phyloP scores from a whole-genome alignment of 2,329 filamentous ascomycete species.

The Bipolaris cookei region DNA sequence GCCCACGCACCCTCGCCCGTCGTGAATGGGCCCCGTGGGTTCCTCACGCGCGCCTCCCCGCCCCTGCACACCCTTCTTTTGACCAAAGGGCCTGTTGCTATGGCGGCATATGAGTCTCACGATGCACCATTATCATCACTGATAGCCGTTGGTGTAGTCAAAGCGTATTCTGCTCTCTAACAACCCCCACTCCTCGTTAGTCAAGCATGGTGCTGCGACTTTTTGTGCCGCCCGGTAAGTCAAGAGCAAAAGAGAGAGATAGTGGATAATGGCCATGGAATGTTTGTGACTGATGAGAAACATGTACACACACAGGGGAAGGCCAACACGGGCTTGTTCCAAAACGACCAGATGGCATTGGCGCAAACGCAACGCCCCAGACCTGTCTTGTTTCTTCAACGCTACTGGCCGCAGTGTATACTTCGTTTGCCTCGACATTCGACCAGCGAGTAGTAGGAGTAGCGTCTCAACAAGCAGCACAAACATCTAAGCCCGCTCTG shows the following conservation, averaged over 20 bases:
- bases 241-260: not conserved
- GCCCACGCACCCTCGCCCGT: constrained; percentile 13
- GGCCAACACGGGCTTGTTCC: constrained; percentile 35
- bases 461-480: constrained; percentile 9
- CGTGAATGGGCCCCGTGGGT: constrained; percentile 18
- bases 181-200: no score
- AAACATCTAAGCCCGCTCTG: constrained; percentile 20
- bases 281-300: not conserved
- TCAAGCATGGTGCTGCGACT: constrained; percentile 35
- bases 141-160: not conserved
- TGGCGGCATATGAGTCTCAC: constrained; percentile 14
- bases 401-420: constrained; percentile 34
- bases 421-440: constrained; percentile 28
- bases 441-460: constrained; percentile 21
- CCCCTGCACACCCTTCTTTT: constrained; percentile 11
- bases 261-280: not conserved
- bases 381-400: constrained; percentile 36
- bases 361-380: constrained; percentile 39
- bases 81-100: not conserved
- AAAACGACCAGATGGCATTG: constrained; percentile 34
- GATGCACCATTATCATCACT: not conserved
- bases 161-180: not conserved
- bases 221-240: constrained; percentile 38
- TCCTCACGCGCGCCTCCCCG: constrained; percentile 13
- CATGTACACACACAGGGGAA: constrained; percentile 26